Evolutionary conservation across 1,284 basidiomycete genomes (phyloP), one percentile per base, ranked within the genome.

Genomic region (Mycena citricolor): DNA sequence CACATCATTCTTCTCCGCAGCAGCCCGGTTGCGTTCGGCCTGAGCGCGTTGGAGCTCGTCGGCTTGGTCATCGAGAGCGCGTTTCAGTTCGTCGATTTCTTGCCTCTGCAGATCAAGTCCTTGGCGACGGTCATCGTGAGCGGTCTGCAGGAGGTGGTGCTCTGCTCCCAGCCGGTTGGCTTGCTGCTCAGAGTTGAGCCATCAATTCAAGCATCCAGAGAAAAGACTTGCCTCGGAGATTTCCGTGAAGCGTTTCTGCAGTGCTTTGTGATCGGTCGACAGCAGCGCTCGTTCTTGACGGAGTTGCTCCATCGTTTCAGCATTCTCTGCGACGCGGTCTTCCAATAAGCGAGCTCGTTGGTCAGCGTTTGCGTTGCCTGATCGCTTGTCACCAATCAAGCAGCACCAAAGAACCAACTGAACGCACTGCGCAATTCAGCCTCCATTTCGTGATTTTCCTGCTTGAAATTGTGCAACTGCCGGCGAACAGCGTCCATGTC

Each of bases 401-500:
- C 7, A 26, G 16, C 14, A 24, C 26, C 45, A n/a, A 6, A 12
- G 26, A 31, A 32, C 5, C 24, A 14, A n/a, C 25, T 17, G 20
- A 17, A 56, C 73, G 10, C 59, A 85, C 84, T 69, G 61, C 81
- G 74, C 31, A 89, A 68, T 46, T 89, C 83, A 37, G 64, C 70
- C 58, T 87, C 85, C 17, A 90, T 68, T 21, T 78, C 76, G 19
- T 80, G 69, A 49, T 83, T 88, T 54, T 86, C 79, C 42, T 78
- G 73, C 63, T 86, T 89, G 60, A 78, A 66, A 44, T 70, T 71
- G 26, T 81, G 75, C n/a, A 89, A 61, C 22, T 88, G 80, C 14
- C 73, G 61, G 52, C 78, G 81, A 36, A 90, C 76, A 34, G 83
- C 83, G 14, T 82, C 76, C 76, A 90, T 86, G 54, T 88, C 86